A percentile compares a stretch with the other conserved stretches of the same genome.
Conservation (phyloP, 2,329 filamentous ascomycete genomes). For the Penicillium sp. region DNA sequence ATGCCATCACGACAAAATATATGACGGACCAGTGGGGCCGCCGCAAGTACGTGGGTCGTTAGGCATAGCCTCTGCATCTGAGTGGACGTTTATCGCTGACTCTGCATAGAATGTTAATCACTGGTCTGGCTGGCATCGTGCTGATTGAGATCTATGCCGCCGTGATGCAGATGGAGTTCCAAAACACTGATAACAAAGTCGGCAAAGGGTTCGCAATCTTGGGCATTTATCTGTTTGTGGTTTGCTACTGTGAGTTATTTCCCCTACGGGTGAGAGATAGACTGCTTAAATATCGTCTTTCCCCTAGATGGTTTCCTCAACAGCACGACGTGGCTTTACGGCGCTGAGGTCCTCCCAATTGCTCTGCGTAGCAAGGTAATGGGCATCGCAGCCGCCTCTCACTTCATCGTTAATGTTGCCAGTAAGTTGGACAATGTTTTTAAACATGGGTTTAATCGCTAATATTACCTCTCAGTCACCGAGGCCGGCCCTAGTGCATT, state of each 20-base stretch:
- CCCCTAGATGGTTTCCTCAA: constrained; percentile 52
- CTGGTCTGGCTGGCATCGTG: constrained; percentile 54
- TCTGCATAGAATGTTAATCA: constrained; percentile 53
- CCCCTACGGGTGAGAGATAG: neutral
- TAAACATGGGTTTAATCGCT: neutral
- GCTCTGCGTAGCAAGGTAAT: constrained; percentile 57
- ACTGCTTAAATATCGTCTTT: neutral
- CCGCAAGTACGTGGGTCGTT: constrained; percentile 44
- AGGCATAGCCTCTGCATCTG: neutral
- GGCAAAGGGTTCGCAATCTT: constrained; percentile 62
- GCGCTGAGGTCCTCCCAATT: constrained; percentile 57
- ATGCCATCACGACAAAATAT: constrained; percentile 53
- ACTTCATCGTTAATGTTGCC: constrained; percentile 58
- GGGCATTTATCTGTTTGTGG: constrained; percentile 61
- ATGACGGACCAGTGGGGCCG: constrained; percentile 61
- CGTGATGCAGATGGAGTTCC: constrained; percentile 60
- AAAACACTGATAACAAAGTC: constrained; percentile 55
- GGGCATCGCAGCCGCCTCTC: constrained; percentile 55
- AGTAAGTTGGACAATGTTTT: constrained; percentile 26
- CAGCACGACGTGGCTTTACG: constrained; percentile 58
- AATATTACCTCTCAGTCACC: constrained; percentile 39
- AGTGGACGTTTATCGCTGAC: constrained; percentile 3
- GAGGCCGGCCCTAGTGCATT: constrained; percentile 59
- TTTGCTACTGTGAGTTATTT: constrained; percentile 51
- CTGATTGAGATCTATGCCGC: constrained; percentile 61